Evolutionary conservation across 2,329 filamentous ascomycete genomes (phyloP), one percentile per base, ranked within the genome.

Genomic region (Zymoseptoria brevis): DNA sequence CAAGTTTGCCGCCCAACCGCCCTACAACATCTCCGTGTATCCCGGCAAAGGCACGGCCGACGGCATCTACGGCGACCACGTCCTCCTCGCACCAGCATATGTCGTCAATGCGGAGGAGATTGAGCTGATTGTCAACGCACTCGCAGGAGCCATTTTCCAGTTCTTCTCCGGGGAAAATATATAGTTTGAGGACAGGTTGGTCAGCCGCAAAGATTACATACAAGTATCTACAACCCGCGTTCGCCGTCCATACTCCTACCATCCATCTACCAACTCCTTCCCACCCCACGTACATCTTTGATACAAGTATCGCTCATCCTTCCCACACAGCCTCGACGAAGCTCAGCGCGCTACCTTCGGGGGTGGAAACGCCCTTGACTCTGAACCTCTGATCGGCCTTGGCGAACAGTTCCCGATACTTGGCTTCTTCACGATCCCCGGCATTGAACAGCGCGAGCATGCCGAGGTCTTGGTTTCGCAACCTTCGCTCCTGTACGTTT

Each of bases 401-500:
- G 30, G 21, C 35, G 6, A 56, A 56, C 5, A 56, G 9, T 5
- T 16, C n/a, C 41, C 13, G 3, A 16, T 41, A 56, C 54, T 41
- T 19, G 30, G 6, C 30, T 6, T 21, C 6, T 16, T 57, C 56
- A 6, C 56, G 50, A n/a, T 57, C 56, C 29, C 35, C 16, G 4
- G 49, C 22, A 30, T 57, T 57, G 29, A 53, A 57, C 19, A 29
- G 45, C 7, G 26, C 9, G 24, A 57, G 21, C 56, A 57, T 57
- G 16, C 29, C 54, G 24, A 57, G n/a, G 29, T 57, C 56, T 6
- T 4, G 19, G 16, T 22, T 5, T 24, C 54, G 21, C 5, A 55
- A n/a, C 58, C 57, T 54, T 59, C 60, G 50, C 45, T 64, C 58
- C 30, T 59, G 57, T 41, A 58, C 21, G 13, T 52, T 26, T 16